phyloP scores from a whole-genome alignment of 257 asterid species.

The Solanum lycopersicoides region DNA sequence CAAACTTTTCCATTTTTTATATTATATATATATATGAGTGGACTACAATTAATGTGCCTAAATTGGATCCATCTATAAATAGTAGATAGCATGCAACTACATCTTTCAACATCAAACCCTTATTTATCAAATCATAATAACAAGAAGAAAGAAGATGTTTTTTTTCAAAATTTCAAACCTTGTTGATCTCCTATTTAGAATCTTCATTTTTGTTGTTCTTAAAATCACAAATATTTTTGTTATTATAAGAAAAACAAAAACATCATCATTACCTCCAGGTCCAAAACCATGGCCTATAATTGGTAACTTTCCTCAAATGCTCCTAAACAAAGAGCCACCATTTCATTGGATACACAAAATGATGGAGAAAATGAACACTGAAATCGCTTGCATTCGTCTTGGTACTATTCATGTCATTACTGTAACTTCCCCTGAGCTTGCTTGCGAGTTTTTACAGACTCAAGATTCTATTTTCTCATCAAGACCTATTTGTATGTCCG shows the following conservation, averaged over 20 bases:
- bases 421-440: constrained; percentile 15
- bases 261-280: constrained; percentile 2
- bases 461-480: constrained; percentile 6
- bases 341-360: constrained; percentile 5
- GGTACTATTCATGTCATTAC: neutral
- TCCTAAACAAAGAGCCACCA: neutral
- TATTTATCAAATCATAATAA: no score
- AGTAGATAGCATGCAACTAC: neutral
- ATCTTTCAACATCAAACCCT: neutral
- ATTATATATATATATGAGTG: no score
- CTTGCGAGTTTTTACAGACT: constrained; percentile 2
- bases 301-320: neutral
- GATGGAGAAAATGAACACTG: constrained; percentile 1
- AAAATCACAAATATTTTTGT: neutral
- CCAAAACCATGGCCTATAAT: constrained; percentile 3
- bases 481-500: constrained; percentile 3
- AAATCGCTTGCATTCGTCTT: constrained; percentile 8
- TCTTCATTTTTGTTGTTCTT: neutral
- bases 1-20: neutral
- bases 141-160: neutral
- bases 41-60: neutral
- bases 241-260: neutral
- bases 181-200: no score
- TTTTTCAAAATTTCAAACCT: neutral
- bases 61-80: neutral